Evolutionary conservation across 2,329 filamentous ascomycete species (phyloP).

Genomic region (Penicillium sp.): DNA sequence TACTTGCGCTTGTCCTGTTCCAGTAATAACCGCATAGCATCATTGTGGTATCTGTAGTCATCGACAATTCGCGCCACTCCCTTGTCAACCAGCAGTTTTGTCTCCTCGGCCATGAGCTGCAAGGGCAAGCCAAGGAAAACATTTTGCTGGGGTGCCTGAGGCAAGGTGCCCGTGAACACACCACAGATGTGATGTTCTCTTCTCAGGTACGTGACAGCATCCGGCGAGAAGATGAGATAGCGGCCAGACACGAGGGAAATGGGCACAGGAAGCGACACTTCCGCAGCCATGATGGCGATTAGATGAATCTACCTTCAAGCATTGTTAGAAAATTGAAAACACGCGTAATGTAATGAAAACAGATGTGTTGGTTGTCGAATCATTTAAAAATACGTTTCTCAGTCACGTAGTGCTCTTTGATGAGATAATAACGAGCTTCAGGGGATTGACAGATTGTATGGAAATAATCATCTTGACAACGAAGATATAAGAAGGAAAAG

Average conservation of each 20-base stretch:
- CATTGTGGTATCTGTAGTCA: constrained; percentile 67
- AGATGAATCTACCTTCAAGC: neutral
- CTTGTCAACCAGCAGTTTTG: constrained; percentile 71
- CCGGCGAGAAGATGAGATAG: constrained; percentile 85
- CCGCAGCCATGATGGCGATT: constrained; percentile 26
- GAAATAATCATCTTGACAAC: constrained; percentile 59
- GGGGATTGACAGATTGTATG: constrained; percentile 79
- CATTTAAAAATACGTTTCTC: constrained; percentile 43
- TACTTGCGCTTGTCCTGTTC: constrained; percentile 60
- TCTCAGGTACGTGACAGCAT: constrained; percentile 72
- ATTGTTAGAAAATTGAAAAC: constrained; percentile 1
- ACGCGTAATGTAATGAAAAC: neutral
- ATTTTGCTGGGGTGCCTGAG: constrained; percentile 92
- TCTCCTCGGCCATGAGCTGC: constrained; percentile 89
- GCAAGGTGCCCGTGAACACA: constrained; percentile 79
- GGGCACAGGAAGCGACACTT: constrained; percentile 58
- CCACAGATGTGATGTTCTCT: constrained; percentile 79
- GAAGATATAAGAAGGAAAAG: neutral
- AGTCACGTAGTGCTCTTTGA: constrained; percentile 36
- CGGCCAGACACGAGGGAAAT: constrained; percentile 77
- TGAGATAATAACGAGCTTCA: constrained; percentile 53
- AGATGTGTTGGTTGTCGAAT: constrained; percentile 17
- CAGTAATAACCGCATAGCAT: constrained; percentile 57
- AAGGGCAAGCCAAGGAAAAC: constrained; percentile 85
- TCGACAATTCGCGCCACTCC: constrained; percentile 76